A percentile compares a stretch with the other conserved stretches of the same genome.
Conservation (phyloP, 345 rosid species). For the Salix exigua region DNA sequence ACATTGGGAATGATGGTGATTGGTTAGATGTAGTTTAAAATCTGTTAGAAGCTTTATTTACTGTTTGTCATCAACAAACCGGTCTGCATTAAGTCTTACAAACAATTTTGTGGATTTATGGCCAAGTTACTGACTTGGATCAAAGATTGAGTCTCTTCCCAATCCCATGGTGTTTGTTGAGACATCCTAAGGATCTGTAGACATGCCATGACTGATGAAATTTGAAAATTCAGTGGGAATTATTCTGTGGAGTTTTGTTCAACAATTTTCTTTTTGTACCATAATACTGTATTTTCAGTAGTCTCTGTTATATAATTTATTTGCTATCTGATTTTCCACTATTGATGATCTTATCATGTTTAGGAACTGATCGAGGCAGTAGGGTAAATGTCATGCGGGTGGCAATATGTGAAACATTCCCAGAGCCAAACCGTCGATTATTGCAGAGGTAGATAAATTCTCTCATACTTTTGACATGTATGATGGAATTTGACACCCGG, state of each 20-base stretch:
- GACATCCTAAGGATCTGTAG: background rate
- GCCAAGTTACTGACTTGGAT: background rate
- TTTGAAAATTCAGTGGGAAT: background rate
- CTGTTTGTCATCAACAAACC: background rate
- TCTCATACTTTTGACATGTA: background rate
- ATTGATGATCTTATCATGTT: constrained; percentile 11
- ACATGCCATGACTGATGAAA: background rate
- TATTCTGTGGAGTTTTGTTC: background rate
- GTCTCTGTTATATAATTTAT: background rate
- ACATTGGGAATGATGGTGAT: background rate
- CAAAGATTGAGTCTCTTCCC: background rate
- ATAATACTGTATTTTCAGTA: constrained; percentile 4
- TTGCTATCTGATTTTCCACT: constrained; percentile 6
- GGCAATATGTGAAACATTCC: constrained; percentile 92
- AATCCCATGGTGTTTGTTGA: background rate
- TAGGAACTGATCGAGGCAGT: constrained; percentile 67
- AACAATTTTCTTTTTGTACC: background rate
- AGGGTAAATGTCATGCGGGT: constrained; percentile 76
- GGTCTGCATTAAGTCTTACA: background rate
- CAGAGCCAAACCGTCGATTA: constrained; percentile 95
- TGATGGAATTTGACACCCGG: background rate
- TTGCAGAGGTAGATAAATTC: constrained; percentile 66
- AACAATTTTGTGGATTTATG: background rate
- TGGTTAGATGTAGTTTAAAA: background rate
- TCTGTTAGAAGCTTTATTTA: background rate